Evolutionary conservation across 306 rosid genomes (phyloP), one percentile per base, ranked within the genome.

Genomic region (Begonia peltatifolia): DNA sequence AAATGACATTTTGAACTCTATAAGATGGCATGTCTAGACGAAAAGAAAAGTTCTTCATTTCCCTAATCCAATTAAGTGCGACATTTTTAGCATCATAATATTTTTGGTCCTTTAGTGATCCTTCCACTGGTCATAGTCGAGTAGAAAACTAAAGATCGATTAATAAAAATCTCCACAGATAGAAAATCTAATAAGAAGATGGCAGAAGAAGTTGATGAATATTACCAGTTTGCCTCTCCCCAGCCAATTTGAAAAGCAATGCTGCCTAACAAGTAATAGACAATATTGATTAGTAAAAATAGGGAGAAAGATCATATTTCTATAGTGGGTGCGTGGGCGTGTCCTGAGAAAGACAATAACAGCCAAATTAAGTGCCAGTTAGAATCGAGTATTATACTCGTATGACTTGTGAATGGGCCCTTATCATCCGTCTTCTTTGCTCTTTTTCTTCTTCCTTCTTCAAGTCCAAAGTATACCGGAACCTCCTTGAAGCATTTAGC

Each of bases 351-450:
- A 30, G 38, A 30, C 38, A 3, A 30, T 30, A 30, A 30, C 38
- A 30, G 9, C 17, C 15, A 56, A 46, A 25, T 50, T 56, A 71
- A 46, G 22, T 12, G 25, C 46, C 58, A 49, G 44, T 61, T 25
- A 55, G 46, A 14, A 50, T 67, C 62, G 6, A 53, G 68, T 71
- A 56, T 65, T 63, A 76, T 78, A 89, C 95, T 70, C 97, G 68
- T 42, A 89, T 73, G 82, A 85, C 97, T 85, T 85, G 97, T 14
- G 97, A 93, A 54, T 85, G 95, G 57, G 97, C 70, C 71, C 97
- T 72, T 54, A 89, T 82, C 95, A 84, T 74, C 72, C 82, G 63
- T 68, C 74, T 80, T 62, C 83, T 78, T 9, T 73, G 71, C 48
- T 80, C 85, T 68, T 66, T 77, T 38, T 80, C 87, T 58, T 78